phyloP scores from a whole-genome alignment of 2,329 filamentous ascomycete genomes.

The Claviceps spartinae region DNA sequence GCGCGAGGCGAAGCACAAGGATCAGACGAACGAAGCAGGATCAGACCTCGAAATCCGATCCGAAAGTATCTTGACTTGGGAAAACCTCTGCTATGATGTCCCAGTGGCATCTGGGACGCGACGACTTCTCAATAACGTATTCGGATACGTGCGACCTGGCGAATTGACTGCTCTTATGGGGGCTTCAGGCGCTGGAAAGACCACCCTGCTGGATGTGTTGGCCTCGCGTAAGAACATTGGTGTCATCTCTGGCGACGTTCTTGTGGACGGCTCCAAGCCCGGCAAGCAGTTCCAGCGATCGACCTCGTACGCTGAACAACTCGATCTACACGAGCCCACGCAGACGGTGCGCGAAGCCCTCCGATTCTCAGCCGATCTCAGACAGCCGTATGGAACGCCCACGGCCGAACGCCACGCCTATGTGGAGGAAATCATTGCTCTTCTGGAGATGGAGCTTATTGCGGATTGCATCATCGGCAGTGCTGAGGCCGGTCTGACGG shows the following conservation, averaged over 20 bases:
- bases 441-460: constrained; percentile 45
- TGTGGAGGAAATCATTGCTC: constrained; percentile 46
- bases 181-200: constrained; percentile 76
- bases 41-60: constrained; percentile 44
- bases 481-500: constrained; percentile 55
- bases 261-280: constrained; percentile 42
- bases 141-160: constrained; percentile 63
- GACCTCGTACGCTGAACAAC: constrained; percentile 49
- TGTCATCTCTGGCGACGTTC: constrained; percentile 41
- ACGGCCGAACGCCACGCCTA: constrained; percentile 43
- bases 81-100: constrained; percentile 67
- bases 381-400: constrained; percentile 41
- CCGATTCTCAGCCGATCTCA: constrained; percentile 47
- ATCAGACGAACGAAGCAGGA: constrained; percentile 28
- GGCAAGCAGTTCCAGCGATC: constrained; percentile 48
- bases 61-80: constrained; percentile 68
- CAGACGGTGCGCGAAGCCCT: constrained; percentile 52
- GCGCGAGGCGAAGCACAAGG: constrained; percentile 39
- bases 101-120: constrained; percentile 43
- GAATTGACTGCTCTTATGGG: constrained; percentile 72
- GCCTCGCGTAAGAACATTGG: constrained; percentile 48
- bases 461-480: constrained; percentile 45
- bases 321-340: constrained; percentile 47
- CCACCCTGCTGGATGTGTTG: constrained; percentile 68
- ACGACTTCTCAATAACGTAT: constrained; percentile 40